phyloP scores from a whole-genome alignment of 176 grass and related monocot species.

The maize (Zea mays) region Zm-B73-REFERENCE-NAM-5.0 NC_050098.1:225401501-225402000 shows the following conservation, averaged over 20 bases:
- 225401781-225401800: slow-evolving; percentile 73
- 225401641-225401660: slow-evolving; percentile 65
- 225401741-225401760: slow-evolving; percentile 79
- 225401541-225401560: neutral
- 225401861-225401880: neutral
- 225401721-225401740: slow-evolving; percentile 40
- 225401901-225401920: neutral
- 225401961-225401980: slow-evolving; percentile 41
- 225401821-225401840: too few species aligned
- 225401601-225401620: slow-evolving; percentile 54
- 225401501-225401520: slow-evolving; percentile 83
- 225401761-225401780: slow-evolving; percentile 60
- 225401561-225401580: neutral
- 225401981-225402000: slow-evolving; percentile 71
- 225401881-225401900: neutral
- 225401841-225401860: too few species aligned
- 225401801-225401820: slow-evolving; percentile 57
- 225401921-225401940: neutral
- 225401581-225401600: slow-evolving; percentile 37
- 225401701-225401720: slow-evolving; percentile 59
- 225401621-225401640: slow-evolving; percentile 41
- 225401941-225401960: neutral
- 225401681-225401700: slow-evolving; percentile 75
- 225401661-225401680: slow-evolving; percentile 72
- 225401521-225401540: slow-evolving; percentile 57